Base-by-base conservation (phyloP, 768 basidiomycete genomes). In the Mycena metata region DNA sequence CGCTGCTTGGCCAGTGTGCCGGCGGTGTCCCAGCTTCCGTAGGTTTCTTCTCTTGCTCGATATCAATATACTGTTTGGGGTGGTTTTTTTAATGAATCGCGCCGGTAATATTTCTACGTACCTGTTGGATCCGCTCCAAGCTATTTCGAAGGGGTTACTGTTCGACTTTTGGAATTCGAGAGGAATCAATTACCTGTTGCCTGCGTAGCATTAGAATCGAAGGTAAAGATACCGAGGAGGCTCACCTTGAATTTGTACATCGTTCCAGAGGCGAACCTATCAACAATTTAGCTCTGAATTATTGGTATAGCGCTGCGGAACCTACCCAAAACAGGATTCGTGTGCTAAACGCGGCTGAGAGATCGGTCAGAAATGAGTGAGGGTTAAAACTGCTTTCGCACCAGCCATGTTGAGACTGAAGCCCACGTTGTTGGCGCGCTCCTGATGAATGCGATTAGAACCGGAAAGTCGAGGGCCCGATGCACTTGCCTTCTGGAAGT, bases 81-180 rank as follows among this genome's bases (percentile, higher is more conserved):
- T 30, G 3, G 30, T 30, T 30, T 30, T 3, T 30, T 6, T 3
- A 30, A 3, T 3, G 30, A 6, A 30, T 6, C 30, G 30, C 30
- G 30, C 30, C 30, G 6, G 30, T 30, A 30, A 30, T 30, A 30
- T 30, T 3, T 6, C 30, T 6, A 30, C 30, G 3, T 30, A 30
- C 30, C 30, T 30, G 30, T 41, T 88, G 85, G 2, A 92, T 88
- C 67, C 91, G 88, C 69, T 93, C 91, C 13, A 75, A 60, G 54
- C 77, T 76, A 43, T 23, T 36, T 43, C 84, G 83, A 49, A 15
- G 9, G 41, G 54, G 33, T 57, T 15, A 33, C 5, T 21, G 19
- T 39, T 54, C 24, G 9, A 30, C 9, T 5, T 41, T 5, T 5
- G 17, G 49, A 3, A 49, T 43, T 11, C n/a, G 11, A 30, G 30